Evolutionary conservation across 352 stramenopile species (phyloP).

Genomic region (Globisporangium parvum): DNA sequence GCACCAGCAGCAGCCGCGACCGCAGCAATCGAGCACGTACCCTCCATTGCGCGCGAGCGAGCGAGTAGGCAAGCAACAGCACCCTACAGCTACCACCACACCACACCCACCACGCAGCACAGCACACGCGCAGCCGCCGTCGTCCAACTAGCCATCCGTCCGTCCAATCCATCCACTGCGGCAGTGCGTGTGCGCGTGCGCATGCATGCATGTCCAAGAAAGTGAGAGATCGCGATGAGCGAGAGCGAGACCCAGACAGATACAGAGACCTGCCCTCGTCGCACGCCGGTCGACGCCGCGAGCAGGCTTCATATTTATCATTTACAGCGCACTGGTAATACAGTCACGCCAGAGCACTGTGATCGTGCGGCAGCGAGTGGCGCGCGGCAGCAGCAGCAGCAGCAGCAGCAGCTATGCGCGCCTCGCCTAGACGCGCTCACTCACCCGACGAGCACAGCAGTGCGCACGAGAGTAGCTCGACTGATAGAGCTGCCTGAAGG

Average conservation of each 20-base stretch:
- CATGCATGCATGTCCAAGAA: conserved; percentile 5
- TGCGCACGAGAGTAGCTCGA: not conserved
- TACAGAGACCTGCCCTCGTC: not conserved
- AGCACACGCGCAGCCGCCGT: no score
- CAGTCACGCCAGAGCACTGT: conserved; percentile 12
- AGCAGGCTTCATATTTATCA: conserved; percentile 11
- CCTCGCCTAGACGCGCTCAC: not conserved
- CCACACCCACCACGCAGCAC: no score
- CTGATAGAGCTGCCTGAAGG: no score
- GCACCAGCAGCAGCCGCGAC: not conserved
- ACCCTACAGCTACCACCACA: not conserved
- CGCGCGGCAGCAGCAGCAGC: no score
- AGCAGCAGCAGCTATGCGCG: no score
- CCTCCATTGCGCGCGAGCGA: not conserved
- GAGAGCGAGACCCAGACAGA: not conserved
- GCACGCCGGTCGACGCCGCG: not conserved
- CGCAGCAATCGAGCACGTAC: not conserved
- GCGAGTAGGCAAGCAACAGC: not conserved
- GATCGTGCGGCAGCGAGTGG: conserved; percentile 1
- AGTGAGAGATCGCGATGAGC: not conserved
- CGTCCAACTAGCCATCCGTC: no score
- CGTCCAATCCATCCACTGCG: not conserved
- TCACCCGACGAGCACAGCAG: not conserved
- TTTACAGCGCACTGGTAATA: conserved; percentile 7
- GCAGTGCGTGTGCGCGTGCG: not conserved